Percentiles rank a stretch among this genome's conserved stretches.
These are phyloP conservation scores for Yamadazyma dendronema DNA, from an alignment of 1,139 yeast genomes.

Conservation along the genomic window DNA sequence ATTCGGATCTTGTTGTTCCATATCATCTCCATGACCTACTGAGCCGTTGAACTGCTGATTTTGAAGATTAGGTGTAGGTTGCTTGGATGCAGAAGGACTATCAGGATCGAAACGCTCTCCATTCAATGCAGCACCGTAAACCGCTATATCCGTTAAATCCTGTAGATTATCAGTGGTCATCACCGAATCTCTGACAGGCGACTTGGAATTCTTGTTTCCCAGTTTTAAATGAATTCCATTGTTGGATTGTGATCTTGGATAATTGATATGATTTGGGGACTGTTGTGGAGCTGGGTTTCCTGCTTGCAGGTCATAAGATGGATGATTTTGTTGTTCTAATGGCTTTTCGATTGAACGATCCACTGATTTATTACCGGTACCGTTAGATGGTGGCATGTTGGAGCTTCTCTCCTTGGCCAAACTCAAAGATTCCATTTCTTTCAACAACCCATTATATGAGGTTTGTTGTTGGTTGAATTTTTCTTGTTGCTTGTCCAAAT, in stretches of 20 bases:
- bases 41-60: constrained; percentile 1
- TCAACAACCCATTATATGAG: constrained; percentile 14
- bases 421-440: constrained; percentile 29
- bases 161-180: constrained; percentile 30
- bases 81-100: constrained; percentile 10
- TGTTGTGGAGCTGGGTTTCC: no score
- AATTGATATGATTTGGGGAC: no score
- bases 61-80: constrained; percentile 7
- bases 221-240: not conserved
- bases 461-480: constrained; percentile 13
- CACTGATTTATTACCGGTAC: constrained; percentile 2
- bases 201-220: not conserved
- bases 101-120: constrained; percentile 20
- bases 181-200: constrained; percentile 13
- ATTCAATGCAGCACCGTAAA: constrained; percentile 36
- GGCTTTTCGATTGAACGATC: not conserved
- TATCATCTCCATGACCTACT: not conserved
- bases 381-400: not conserved
- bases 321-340: not conserved
- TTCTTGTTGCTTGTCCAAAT: constrained; percentile 16
- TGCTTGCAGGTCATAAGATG: not conserved
- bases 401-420: constrained; percentile 18
- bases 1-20: constrained; percentile 1
- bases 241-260: not conserved
- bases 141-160: constrained; percentile 46